These are phyloP conservation scores for Suillus subluteus DNA, from an alignment of 768 basidiomycete species.

Conservation along the genomic window DNA sequence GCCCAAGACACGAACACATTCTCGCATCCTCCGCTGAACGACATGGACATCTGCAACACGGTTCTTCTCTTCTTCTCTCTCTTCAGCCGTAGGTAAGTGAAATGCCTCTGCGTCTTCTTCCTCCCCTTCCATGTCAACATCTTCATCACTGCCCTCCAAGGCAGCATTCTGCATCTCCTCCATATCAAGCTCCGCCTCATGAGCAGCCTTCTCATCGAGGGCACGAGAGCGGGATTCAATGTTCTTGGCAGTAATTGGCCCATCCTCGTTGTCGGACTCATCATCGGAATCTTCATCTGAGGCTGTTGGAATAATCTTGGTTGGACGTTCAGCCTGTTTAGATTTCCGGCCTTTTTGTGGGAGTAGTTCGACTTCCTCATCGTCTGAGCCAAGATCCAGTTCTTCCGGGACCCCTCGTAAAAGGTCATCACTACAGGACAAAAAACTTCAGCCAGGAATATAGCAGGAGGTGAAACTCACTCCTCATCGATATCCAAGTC, in stretches of 20 bases:
- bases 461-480: constrained; percentile 37
- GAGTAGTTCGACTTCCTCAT: constrained; percentile 46
- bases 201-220: constrained; percentile 66
- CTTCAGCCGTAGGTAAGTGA: constrained; percentile 69
- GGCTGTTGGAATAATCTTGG: constrained; percentile 53
- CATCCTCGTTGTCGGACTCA: constrained; percentile 50
- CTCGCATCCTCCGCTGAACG: constrained; percentile 80
- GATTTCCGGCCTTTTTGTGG: constrained; percentile 51
- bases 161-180: constrained; percentile 66
- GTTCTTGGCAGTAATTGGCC: constrained; percentile 73
- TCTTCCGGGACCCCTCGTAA: constrained; percentile 56
- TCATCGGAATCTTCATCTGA: constrained; percentile 48
- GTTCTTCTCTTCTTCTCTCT: constrained; percentile 73
- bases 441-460: constrained; percentile 16
- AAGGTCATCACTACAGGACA: constrained; percentile 49
- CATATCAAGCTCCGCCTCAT: constrained; percentile 69
- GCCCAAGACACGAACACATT: constrained; percentile 70
- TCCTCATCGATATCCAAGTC: constrained; percentile 53
- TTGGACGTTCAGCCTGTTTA: constrained; percentile 52
- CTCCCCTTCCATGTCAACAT: constrained; percentile 43
- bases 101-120: constrained; percentile 50
- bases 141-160: constrained; percentile 50
- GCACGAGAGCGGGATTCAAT: constrained; percentile 83
- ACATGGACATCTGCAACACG: constrained; percentile 71
- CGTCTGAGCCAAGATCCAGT: constrained; percentile 66